A percentile compares a stretch with the other conserved stretches of the same genome.
Evolutionary conservation across 768 basidiomycete species (phyloP).

Genomic region (Strobilomyces echinocephalus): DNA sequence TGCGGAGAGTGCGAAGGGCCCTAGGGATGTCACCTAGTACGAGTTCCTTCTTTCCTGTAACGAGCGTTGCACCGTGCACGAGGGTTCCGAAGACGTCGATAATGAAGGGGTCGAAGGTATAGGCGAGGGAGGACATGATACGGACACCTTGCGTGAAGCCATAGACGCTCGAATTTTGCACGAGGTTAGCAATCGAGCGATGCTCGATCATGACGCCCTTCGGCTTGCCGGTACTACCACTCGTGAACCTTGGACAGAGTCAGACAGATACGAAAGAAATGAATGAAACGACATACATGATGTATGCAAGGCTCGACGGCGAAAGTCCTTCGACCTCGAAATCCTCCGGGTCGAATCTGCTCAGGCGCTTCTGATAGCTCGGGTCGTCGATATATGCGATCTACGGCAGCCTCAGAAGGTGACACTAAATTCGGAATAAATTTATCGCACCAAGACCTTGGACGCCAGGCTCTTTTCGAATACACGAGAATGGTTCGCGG

Average conservation of each 20-base stretch:
- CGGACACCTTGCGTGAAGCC: conserved; percentile 23
- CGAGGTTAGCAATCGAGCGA: conserved; percentile 19
- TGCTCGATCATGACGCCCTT: conserved; percentile 24
- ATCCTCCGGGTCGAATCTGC: conserved; percentile 13
- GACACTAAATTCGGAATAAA: background rate
- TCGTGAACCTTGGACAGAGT: conserved; percentile 16
- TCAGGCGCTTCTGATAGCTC: conserved; percentile 23
- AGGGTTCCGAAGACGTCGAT: conserved; percentile 17
- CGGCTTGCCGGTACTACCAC: conserved; percentile 22
- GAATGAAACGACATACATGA: conserved; percentile 20
- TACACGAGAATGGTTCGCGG: conserved; percentile 20
- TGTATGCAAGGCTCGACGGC: conserved; percentile 21
- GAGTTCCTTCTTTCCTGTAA: conserved; percentile 22
- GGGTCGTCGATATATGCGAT: conserved; percentile 28
- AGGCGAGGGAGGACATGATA: conserved; percentile 27
- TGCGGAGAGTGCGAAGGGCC: conserved; percentile 24
- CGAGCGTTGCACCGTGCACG: conserved; percentile 19
- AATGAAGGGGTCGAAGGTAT: conserved; percentile 27
- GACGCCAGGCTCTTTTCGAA: conserved; percentile 21
- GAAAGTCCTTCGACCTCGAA: conserved; percentile 17
- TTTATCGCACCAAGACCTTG: conserved; percentile 19
- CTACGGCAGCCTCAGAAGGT: conserved; percentile 6
- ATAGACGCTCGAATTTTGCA: conserved; percentile 18
- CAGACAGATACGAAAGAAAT: background rate
- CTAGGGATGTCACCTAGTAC: conserved; percentile 29